These are phyloP conservation scores for Fusarium nanum DNA, from an alignment of 2,329 filamentous ascomycete genomes.

Conservation along the genomic window DNA sequence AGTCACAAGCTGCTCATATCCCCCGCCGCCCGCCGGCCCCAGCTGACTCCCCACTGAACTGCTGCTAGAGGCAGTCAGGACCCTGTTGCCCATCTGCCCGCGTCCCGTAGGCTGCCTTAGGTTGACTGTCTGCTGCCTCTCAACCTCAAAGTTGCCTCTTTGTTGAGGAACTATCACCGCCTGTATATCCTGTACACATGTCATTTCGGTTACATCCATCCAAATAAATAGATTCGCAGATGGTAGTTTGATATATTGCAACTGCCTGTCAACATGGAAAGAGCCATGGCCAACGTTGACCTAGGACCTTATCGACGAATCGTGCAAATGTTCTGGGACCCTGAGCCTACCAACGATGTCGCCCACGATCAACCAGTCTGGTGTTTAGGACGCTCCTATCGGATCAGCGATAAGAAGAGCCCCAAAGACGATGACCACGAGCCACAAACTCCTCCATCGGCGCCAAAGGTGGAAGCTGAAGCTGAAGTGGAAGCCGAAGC, in stretches of 20 bases:
- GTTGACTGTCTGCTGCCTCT: constrained; percentile 20
- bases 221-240: constrained; percentile 2
- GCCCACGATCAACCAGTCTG: constrained; percentile 77
- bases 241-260: constrained; percentile 24
- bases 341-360: constrained; percentile 84
- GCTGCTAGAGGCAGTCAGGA: constrained; percentile 17
- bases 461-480: constrained; percentile 24
- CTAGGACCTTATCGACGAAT: constrained; percentile 81
- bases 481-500: constrained; percentile 13
- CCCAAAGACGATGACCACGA: constrained; percentile 22
- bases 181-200: background rate
- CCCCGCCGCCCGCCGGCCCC: constrained; percentile 34
- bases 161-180: constrained; percentile 6
- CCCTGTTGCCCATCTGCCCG: constrained; percentile 17
- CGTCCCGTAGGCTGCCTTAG: background rate
- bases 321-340: constrained; percentile 93
- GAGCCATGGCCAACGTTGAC: constrained; percentile 69
- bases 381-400: constrained; percentile 75
- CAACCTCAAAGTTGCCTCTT: constrained; percentile 24
- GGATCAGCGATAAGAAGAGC: constrained; percentile 48
- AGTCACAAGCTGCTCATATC: constrained; percentile 35
- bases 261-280: constrained; percentile 47
- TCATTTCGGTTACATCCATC: background rate
- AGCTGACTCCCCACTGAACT: constrained; percentile 34
- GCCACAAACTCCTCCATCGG: constrained; percentile 43